phyloP scores from a whole-genome alignment of 352 stramenopile species.

The Blastocystis sp. region DNA sequence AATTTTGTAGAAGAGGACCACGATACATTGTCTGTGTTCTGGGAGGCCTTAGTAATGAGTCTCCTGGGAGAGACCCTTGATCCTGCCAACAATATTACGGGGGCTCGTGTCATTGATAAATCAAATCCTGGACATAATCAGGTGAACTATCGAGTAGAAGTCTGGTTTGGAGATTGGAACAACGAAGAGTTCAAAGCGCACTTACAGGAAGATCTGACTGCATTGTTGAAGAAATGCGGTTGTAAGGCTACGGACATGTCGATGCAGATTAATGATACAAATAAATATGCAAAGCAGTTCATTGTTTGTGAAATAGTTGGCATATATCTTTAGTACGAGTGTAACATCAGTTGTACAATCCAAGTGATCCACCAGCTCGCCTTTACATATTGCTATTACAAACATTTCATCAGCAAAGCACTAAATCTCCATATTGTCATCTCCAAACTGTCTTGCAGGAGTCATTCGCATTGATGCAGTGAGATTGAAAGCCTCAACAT shows the following conservation, averaged over 20 bases:
- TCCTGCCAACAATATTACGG: slow-evolving; percentile 79
- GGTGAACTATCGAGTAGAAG: slow-evolving; percentile 48
- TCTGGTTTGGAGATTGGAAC: slow-evolving; percentile 62
- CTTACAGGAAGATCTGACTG: not conserved
- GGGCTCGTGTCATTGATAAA: slow-evolving; percentile 83
- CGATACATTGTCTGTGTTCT: slow-evolving; percentile 80
- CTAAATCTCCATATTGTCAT: slow-evolving; percentile 52
- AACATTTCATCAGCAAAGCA: not conserved
- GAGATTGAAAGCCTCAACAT: not conserved
- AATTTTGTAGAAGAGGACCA: slow-evolving; percentile 72
- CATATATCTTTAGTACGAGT: no score
- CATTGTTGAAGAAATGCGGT: slow-evolving; percentile 13
- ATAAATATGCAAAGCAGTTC: not conserved
- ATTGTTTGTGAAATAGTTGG: no score
- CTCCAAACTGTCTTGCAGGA: not conserved
- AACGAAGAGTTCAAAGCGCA: slow-evolving; percentile 45
- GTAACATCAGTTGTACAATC: no score
- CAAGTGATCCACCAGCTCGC: not conserved
- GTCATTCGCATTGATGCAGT: not conserved
- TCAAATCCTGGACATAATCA: slow-evolving; percentile 59
- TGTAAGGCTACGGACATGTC: slow-evolving; percentile 8
- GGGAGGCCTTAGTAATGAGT: slow-evolving; percentile 82
- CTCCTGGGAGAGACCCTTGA: slow-evolving; percentile 83
- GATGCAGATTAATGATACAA: slow-evolving; percentile 7
- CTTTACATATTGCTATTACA: not conserved